A percentile compares a stretch with the other conserved stretches of the same genome.
These are phyloP conservation scores for Plasmodium gonderi DNA, from an alignment of 169 alveolate species.

Conservation along the genomic window DNA sequence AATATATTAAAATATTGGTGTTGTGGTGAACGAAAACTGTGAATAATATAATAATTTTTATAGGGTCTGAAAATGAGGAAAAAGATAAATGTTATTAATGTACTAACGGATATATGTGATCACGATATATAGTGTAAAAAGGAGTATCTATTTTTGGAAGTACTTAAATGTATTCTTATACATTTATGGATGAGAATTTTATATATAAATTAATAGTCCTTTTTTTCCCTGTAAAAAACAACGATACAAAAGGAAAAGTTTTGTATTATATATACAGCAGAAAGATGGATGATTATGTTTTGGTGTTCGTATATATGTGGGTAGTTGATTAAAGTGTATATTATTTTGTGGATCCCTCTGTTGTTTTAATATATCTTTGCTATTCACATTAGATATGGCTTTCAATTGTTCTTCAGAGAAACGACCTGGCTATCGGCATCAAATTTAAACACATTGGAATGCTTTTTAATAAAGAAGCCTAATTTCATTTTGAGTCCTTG, in stretches of 20 bases:
- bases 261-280: not conserved
- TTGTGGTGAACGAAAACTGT: not conserved
- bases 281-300: not conserved
- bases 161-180: not conserved
- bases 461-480: conserved; percentile 84
- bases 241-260: not conserved
- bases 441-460: conserved; percentile 78
- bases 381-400: no score
- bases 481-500: conserved; percentile 83
- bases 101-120: not conserved
- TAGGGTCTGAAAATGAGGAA: not conserved
- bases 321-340: no score
- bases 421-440: conserved; percentile 73
- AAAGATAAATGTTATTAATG: not conserved
- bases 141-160: not conserved
- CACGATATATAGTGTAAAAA: not conserved
- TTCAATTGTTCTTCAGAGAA: conserved; percentile 41
- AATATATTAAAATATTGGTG: not conserved
- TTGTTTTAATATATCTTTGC: no score
- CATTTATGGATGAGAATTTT: not conserved
- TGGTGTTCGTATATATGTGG: no score
- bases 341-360: no score
- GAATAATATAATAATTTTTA: not conserved
- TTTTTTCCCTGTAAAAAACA: not conserved
- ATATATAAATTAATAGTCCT: not conserved